Percentiles rank a stretch among this genome's conserved stretches.
These are phyloP conservation scores for Euphorbia schlechtendalii DNA, from an alignment of 441 rosid species.

Conservation along the genomic window DNA sequence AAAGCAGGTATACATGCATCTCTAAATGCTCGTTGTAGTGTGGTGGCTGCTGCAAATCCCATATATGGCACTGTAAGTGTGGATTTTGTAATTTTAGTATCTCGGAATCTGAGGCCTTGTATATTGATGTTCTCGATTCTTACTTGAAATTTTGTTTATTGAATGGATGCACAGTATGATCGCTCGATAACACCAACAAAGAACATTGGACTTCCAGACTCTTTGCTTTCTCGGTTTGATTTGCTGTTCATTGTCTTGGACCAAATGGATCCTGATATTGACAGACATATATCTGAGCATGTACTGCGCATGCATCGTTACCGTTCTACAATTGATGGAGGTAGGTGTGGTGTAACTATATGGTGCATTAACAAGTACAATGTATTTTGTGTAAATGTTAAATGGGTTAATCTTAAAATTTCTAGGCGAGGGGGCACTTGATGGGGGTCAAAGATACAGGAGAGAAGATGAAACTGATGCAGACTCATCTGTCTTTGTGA, in stretches of 20 bases:
- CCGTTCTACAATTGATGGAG: conserved; percentile 70
- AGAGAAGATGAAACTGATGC: conserved; percentile 76
- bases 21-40: conserved; percentile 95
- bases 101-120: conserved; percentile 2
- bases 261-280: conserved; percentile 98
- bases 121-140: conserved; percentile 3
- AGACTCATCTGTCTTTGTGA: conserved; percentile 78
- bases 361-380: conserved; percentile 13
- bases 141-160: conserved; percentile 15
- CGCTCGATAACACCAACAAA: conserved; percentile 97
- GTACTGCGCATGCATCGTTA: conserved; percentile 94
- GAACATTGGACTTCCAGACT: conserved; percentile 99
- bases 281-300: conserved; percentile 81
- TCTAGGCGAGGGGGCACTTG: conserved; percentile 60
- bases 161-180: conserved; percentile 59
- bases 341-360: conserved; percentile 31
- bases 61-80: conserved; percentile 93
- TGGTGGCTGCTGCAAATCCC: conserved; percentile 99
- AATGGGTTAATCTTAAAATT: conserved; percentile 20
- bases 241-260: conserved; percentile 89
- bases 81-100: conserved; percentile 4
- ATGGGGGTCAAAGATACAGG: conserved; percentile 57
- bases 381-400: conserved; percentile 11
- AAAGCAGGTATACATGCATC: conserved; percentile 99
- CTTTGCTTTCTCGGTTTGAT: conserved; percentile 98